phyloP scores from a whole-genome alignment of 208 protist genomes.

The Sergeia podlipaevii region DNA sequence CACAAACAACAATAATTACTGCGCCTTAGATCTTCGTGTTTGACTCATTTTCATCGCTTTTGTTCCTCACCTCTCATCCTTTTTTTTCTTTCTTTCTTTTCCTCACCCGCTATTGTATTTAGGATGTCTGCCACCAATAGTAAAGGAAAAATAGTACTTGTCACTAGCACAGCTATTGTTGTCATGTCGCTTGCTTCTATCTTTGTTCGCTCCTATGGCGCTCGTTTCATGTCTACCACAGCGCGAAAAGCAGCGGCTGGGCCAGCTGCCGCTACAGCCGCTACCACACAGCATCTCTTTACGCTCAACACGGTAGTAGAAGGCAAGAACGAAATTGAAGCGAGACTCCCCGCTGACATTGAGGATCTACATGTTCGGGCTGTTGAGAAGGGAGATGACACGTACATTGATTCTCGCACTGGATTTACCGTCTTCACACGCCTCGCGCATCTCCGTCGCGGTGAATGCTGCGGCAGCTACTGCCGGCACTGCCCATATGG shows the following conservation, averaged over 20 bases:
- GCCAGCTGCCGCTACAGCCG: not conserved
- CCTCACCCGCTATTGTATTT: no score
- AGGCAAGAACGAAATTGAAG: constrained; percentile 24
- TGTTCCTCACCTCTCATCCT: no score
- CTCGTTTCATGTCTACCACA: no score
- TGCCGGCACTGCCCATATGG: constrained; percentile 60
- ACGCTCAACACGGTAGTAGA: constrained; percentile 6
- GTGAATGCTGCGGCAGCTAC: constrained; percentile 35
- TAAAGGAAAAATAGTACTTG: no score
- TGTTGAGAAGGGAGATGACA: constrained; percentile 18
- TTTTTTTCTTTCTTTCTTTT: no score
- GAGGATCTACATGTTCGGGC: constrained; percentile 21
- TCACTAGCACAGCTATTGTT: no score
- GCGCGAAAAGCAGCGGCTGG: not conserved
- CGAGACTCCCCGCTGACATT: constrained; percentile 12
- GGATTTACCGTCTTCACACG: constrained; percentile 52
- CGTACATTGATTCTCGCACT: constrained; percentile 41
- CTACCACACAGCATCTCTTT: not conserved
- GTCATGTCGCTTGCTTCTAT: no score
- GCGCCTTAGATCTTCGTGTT: no score
- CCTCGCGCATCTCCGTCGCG: constrained; percentile 19
- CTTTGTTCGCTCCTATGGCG: no score
- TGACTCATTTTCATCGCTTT: not conserved
- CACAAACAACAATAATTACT: no score
- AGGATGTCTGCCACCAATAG: no score